phyloP scores from a whole-genome alignment of 495 filamentous ascomycete species.

The Rhypophila decipiens region DNA sequence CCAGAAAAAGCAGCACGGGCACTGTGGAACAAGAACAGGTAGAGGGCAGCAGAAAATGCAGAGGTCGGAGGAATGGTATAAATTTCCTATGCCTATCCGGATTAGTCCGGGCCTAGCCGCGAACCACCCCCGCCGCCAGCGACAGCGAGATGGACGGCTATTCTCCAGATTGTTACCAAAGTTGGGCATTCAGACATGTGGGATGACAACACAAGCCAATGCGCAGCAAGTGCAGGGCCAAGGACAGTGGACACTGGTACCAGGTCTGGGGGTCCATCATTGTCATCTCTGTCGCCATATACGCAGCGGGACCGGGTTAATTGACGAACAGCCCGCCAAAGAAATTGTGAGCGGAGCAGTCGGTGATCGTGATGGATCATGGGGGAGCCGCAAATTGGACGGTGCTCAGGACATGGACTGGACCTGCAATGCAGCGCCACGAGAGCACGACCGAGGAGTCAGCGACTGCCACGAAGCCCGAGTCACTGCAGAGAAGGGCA shows the following conservation, averaged over 20 bases:
- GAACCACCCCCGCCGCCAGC: neutral
- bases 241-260: neutral
- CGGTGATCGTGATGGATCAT: neutral
- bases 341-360: too few relatives aligned
- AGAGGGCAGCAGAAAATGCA: too few relatives aligned
- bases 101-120: neutral
- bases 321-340: neutral
- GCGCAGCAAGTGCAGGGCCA: neutral
- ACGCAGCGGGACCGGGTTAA: too few relatives aligned
- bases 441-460: slow-evolving; percentile 22
- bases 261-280: neutral
- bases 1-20: neutral
- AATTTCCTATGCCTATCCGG: neutral
- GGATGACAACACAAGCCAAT: neutral
- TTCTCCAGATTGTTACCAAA: too few relatives aligned
- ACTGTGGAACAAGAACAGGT: neutral
- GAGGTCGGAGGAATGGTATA: neutral
- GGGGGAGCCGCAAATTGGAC: neutral
- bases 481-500: slow-evolving; percentile 10
- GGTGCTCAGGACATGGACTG: slow-evolving; percentile 8
- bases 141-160: neutral
- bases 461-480: slow-evolving; percentile 44
- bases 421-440: slow-evolving; percentile 16
- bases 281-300: slow-evolving; percentile 6
- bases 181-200: neutral